A percentile compares a stretch with the other conserved stretches of the same genome.
These are phyloP conservation scores for Rhizopus arrhizus DNA, from an alignment of 371 early-diverging fungal genomes.

Conservation along the genomic window DNA sequence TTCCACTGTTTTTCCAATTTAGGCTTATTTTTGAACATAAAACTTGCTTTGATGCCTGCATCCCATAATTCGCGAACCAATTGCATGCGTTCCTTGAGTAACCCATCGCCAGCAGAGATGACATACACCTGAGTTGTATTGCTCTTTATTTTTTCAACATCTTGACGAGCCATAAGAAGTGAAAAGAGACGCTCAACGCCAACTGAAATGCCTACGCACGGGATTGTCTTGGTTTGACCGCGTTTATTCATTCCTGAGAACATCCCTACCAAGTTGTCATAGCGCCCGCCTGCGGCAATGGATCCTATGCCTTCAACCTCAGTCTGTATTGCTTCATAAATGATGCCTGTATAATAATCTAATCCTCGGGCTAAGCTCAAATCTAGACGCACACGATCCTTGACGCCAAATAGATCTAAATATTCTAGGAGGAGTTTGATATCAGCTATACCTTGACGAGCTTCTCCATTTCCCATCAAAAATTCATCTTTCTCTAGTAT, in stretches of 20 bases:
- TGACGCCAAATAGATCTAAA: slow-evolving; percentile 79
- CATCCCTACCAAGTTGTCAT: slow-evolving; percentile 97
- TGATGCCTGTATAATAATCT: slow-evolving; percentile 99
- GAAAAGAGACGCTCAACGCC: slow-evolving; percentile 98
- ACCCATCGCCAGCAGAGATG: slow-evolving; percentile 75
- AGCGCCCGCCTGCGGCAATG: slow-evolving; percentile 98
- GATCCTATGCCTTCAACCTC: slow-evolving; percentile 90
- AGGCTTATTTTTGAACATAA: slow-evolving; percentile 90
- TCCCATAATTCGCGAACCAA: slow-evolving; percentile 90
- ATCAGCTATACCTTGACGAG: slow-evolving; percentile 88
- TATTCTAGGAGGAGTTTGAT: slow-evolving; percentile 85
- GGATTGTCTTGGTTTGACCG: slow-evolving; percentile 73
- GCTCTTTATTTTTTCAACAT: slow-evolving; percentile 66
- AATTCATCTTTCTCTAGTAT: slow-evolving; percentile 60
- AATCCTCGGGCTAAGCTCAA: slow-evolving; percentile 96
- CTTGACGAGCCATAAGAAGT: slow-evolving; percentile 68
- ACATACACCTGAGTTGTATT: slow-evolving; percentile 89
- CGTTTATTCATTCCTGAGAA: slow-evolving; percentile 72
- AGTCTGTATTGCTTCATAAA: slow-evolving; percentile 94
- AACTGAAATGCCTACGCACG: slow-evolving; percentile 97
- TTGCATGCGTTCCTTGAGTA: slow-evolving; percentile 89
- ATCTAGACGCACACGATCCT: slow-evolving; percentile 77
- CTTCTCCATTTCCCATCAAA: slow-evolving; percentile 69
- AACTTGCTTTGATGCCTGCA: slow-evolving; percentile 75
- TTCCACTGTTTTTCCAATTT: slow-evolving; percentile 82